Base-by-base conservation (phyloP, 2,329 filamentous ascomycete species). In the Blastomyces emzantsi region DNA sequence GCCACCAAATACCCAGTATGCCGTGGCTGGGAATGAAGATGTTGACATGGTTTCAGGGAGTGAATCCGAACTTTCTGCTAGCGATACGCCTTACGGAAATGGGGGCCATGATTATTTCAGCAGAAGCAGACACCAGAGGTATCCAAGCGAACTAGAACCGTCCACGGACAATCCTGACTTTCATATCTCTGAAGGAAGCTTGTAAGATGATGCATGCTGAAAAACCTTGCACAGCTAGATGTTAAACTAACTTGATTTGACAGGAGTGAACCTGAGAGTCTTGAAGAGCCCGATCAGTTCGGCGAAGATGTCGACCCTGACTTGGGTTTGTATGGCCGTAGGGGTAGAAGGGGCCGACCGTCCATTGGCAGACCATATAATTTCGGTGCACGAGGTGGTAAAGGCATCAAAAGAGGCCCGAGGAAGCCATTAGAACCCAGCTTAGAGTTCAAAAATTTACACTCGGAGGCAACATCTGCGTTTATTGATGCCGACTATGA, bases 401-500 rank as follows among this genome's bases (percentile, higher is more conserved):
- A 63, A 61, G 78, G 78, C 28, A 71, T 78, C 68, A 80, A 75
- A 66, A 73, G 77, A 68, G 79, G 79, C 3, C 77, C 77, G 22
- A 75, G 78, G 36, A 79, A 76, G 66, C 74, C 78, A 4, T 49
- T 80, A 51, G 79, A 81, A 60, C 79, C 80, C 19, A 78, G 78
- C 59, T 72, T 73, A 11, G 79, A 81, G 62, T 81, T 81, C 71
- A 80, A 79, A 58, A 68, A 76, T 22, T 66, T 80, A 55, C 78
- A 80, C 68, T 77, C 78, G 6, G 74, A 78, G 63, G 80, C 80
- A 33, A 80, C 77, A 1, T 76, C 76, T 57, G 79, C 79, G 22
- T 81, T 81, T 64, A 80, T 81, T 62, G 77, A 80, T 65, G 73
- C 75, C 9, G 74, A 81, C 60, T 79, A 78, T 64, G 78, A 77